phyloP scores from a whole-genome alignment of 2,329 filamentous ascomycete genomes.

The Helotiales sp. region DNA sequence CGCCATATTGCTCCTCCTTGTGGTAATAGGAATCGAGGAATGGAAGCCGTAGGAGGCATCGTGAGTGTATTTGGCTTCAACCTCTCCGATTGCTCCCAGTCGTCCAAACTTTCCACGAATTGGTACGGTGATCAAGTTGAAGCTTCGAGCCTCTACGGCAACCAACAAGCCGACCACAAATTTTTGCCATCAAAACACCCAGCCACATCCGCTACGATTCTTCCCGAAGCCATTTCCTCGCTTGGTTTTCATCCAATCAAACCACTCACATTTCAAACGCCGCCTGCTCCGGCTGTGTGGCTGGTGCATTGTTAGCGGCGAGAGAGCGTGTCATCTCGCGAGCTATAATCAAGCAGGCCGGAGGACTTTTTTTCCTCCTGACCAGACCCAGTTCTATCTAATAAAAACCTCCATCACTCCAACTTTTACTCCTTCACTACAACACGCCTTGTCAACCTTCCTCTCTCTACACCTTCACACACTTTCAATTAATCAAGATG shows the following conservation, averaged over 20 bases:
- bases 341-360: conserved; percentile 5
- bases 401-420: conserved; percentile 14
- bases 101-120: not conserved
- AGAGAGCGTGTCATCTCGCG: conserved; percentile 10
- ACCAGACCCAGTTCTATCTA: conserved; percentile 12
- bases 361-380: conserved; percentile 13
- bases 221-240: not conserved
- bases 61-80: not conserved
- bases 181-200: too few relatives aligned
- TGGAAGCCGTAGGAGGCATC: conserved; percentile 46
- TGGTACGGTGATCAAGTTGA: not conserved
- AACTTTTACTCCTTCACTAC: not conserved
- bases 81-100: not conserved
- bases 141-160: conserved; percentile 1
- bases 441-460: conserved; percentile 8
- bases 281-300: conserved; percentile 5
- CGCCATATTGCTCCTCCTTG: conserved; percentile 59
- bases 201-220: not conserved
- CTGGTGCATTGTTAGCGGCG: conserved; percentile 14
- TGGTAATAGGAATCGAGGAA: conserved; percentile 69
- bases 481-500: conserved; percentile 39
- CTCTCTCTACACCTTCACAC: conserved; percentile 13
- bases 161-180: not conserved
- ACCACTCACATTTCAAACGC: not conserved
- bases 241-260: not conserved